Evolutionary conservation across 495 filamentous ascomycete species (phyloP).

Genomic region (Xylaria cubensis): DNA sequence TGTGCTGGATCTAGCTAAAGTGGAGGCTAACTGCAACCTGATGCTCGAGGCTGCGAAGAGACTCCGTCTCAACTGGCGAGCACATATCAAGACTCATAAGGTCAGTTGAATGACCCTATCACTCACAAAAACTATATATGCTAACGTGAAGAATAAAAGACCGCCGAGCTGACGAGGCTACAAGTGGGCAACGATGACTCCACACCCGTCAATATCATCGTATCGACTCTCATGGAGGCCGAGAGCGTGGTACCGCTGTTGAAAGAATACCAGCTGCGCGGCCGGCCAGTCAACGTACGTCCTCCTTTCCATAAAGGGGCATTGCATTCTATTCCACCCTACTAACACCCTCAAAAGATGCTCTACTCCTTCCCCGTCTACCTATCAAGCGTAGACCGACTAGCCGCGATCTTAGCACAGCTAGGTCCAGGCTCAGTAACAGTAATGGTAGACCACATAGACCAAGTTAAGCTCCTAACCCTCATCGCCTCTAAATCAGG

Average conservation of each 20-base stretch:
- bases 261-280: conserved; percentile 58
- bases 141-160: conserved; percentile 52
- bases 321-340: neutral
- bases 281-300: conserved; percentile 63
- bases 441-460: conserved; percentile 75
- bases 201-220: conserved; percentile 68
- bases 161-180: conserved; percentile 71
- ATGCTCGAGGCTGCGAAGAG: conserved; percentile 70
- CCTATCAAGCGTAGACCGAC: conserved; percentile 63
- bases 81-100: conserved; percentile 91
- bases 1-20: conserved; percentile 71
- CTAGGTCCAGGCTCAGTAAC: conserved; percentile 63
- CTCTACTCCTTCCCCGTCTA: conserved; percentile 79
- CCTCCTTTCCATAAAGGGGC: neutral
- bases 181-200: conserved; percentile 67
- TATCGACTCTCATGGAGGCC: conserved; percentile 80
- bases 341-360: conserved; percentile 51
- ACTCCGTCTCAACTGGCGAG: conserved; percentile 72
- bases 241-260: conserved; percentile 71
- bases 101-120: conserved; percentile 43
- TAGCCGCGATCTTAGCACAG: conserved; percentile 56
- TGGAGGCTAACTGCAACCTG: conserved; percentile 71
- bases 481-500: conserved; percentile 46
- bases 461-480: conserved; percentile 60
- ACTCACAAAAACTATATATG: neutral